Percentiles rank a stretch among this genome's conserved stretches.
Evolutionary conservation across 176 grass and related monocot genomes (phyloP).

Genomic region (Oryza punctata): DNA sequence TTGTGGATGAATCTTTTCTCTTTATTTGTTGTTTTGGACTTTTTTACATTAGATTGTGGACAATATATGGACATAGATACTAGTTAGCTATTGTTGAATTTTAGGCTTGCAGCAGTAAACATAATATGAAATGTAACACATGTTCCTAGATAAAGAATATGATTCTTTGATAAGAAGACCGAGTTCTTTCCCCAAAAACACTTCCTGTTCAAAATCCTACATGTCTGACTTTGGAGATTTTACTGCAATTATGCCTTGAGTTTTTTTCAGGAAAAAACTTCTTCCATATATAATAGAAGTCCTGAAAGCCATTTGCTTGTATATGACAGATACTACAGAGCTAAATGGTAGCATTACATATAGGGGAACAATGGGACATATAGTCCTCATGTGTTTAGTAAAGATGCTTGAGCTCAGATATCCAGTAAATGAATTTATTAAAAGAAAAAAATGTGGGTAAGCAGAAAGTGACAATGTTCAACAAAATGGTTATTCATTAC

Average conservation of each 20-base stretch:
- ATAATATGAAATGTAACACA: conserved; percentile 8
- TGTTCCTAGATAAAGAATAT: not conserved
- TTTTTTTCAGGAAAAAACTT: not conserved
- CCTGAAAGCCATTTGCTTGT: not conserved
- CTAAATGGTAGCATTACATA: not conserved
- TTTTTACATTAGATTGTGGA: not conserved
- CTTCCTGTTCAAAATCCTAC: not conserved
- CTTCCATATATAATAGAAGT: not conserved
- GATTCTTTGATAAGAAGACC: not conserved
- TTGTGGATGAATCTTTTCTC: not conserved
- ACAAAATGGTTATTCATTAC: too few species aligned
- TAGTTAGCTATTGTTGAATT: not conserved
- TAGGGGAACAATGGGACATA: not conserved
- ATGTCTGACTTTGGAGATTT: not conserved
- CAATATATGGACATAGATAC: not conserved
- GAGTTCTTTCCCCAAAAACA: not conserved
- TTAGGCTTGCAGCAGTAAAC: not conserved
- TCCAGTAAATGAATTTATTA: not conserved
- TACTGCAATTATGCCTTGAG: not conserved
- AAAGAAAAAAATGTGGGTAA: conserved; percentile 1
- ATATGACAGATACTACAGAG: not conserved
- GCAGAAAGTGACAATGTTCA: not conserved
- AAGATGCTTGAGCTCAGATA: not conserved
- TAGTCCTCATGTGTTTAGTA: not conserved
- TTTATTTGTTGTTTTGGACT: not conserved